Evolutionary conservation across 768 basidiomycete species (phyloP).

Genomic region (Xanthoconium stramineum): DNA sequence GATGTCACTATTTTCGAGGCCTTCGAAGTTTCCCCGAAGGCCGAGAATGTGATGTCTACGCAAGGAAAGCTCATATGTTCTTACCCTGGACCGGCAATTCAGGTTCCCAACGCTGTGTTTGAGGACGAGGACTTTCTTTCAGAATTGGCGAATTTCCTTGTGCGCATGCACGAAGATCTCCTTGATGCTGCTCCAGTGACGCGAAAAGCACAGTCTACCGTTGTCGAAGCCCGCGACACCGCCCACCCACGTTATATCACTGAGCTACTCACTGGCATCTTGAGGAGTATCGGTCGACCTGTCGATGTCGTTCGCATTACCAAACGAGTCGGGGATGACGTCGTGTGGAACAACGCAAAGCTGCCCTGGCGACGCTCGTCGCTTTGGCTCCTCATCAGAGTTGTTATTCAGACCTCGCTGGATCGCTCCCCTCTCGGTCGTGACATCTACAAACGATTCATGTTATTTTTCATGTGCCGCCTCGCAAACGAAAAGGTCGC

Average conservation of each 20-base stretch:
- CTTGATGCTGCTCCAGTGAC: constrained; percentile 24
- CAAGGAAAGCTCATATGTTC: constrained; percentile 42
- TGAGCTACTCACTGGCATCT: constrained; percentile 43
- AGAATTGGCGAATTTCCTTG: constrained; percentile 39
- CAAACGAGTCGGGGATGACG: background rate
- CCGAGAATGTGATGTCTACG: constrained; percentile 21
- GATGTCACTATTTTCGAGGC: constrained; percentile 38
- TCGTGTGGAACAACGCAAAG: background rate
- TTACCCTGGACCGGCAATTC: constrained; percentile 44
- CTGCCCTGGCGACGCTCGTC: constrained; percentile 34
- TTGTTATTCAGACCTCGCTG: constrained; percentile 34
- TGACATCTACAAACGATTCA: constrained; percentile 45
- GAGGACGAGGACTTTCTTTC: constrained; percentile 29
- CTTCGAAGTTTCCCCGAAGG: constrained; percentile 40
- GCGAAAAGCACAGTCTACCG: constrained; percentile 2
- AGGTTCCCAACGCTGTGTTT: constrained; percentile 30
- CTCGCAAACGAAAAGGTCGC: constrained; percentile 22
- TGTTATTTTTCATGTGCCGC: constrained; percentile 39
- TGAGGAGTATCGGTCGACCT: constrained; percentile 31
- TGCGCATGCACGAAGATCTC: constrained; percentile 30
- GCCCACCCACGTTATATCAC: constrained; percentile 45
- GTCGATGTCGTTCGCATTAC: constrained; percentile 22
- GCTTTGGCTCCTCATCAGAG: constrained; percentile 35
- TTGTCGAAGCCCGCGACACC: constrained; percentile 16
- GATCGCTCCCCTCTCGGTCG: constrained; percentile 4